Conservation (phyloP, 2,329 filamentous ascomycete species). For the Rhinocladiella mackenziei region DNA sequence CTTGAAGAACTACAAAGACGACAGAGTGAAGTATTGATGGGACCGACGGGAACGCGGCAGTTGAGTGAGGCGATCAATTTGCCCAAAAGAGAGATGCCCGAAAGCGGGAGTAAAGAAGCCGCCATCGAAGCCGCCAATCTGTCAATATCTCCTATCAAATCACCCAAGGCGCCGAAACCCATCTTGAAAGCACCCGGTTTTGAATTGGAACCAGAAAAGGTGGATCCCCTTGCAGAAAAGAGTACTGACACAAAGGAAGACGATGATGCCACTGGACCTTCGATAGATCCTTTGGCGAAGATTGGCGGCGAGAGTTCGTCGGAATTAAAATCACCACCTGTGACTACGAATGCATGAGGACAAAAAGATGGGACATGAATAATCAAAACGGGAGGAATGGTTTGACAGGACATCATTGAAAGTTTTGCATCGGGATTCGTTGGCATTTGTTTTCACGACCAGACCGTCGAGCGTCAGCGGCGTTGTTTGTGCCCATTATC, state of each 20-base stretch:
- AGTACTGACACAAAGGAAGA: neutral
- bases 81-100: conserved; percentile 30
- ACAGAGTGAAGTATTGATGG: conserved; percentile 60
- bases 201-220: conserved; percentile 19
- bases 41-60: conserved; percentile 14
- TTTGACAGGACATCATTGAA: neutral
- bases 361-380: neutral
- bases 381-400: neutral
- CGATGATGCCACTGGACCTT: neutral
- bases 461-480: too few species aligned
- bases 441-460: too few species aligned
- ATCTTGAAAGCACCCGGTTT: conserved; percentile 29
- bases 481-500: too few species aligned
- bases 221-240: neutral
- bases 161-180: conserved; percentile 26
- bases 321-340: too few species aligned
- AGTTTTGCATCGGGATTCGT: too few species aligned
- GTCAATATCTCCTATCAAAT: conserved; percentile 17
- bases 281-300: neutral
- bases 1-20: conserved; percentile 66
- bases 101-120: conserved; percentile 25
- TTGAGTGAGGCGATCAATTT: conserved; percentile 20
- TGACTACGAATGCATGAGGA: neutral
- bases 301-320: too few species aligned
- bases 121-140: conserved; percentile 20